Evolutionary conservation across 2,329 filamentous ascomycete genomes (phyloP), one percentile per base, ranked within the genome.

Genomic region (Thielaviopsis populi): DNA sequence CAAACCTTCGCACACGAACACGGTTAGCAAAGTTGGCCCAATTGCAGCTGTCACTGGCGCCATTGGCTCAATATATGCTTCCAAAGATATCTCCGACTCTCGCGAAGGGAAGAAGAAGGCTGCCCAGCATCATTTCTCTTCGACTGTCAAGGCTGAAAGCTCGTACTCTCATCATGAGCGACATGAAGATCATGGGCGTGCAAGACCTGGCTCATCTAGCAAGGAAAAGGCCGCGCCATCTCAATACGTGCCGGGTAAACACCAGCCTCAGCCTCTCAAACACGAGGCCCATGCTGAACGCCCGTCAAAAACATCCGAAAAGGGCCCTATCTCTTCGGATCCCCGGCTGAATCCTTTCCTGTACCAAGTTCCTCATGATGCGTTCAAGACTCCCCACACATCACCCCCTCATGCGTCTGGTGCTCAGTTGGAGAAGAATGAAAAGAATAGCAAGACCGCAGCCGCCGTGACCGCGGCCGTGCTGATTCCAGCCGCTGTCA

Each of bases 331-430:
- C 15, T 56, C 53, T 4, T 70, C 69, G 37, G 48, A 63, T 13
- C 19, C 53, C 24, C 53, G 30, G 64, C 71, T 81, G 69, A 79
- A 85, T 71, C 80, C 82, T 19, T 84, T 85, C 70, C 77, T 83
- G 70, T 85, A 76, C 69, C 81, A 80, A 71, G 79, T 84, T 66
- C 68, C 75, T 50, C 75, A 80, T 66, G 76, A 80, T 69, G 76
- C 77, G n/a, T 81, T 81, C 66, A 72, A 74, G 59, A 78, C 78
- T 10, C 77, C 80, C 2, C 68, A 71, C 40, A 69, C 71, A 64
- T 69, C 71, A 24, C 75, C 74, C 13, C 75, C 76, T 0, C 70
- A 70, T 43, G 80, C 78, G 3, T 22, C 60, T 10, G n/a, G 19
- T 33, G 24, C 24, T 19, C 27, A 56, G 2, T 10, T 19, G 6